phyloP scores from a whole-genome alignment of 371 early-diverging fungal species.

The Zancudomyces culisetae region DNA sequence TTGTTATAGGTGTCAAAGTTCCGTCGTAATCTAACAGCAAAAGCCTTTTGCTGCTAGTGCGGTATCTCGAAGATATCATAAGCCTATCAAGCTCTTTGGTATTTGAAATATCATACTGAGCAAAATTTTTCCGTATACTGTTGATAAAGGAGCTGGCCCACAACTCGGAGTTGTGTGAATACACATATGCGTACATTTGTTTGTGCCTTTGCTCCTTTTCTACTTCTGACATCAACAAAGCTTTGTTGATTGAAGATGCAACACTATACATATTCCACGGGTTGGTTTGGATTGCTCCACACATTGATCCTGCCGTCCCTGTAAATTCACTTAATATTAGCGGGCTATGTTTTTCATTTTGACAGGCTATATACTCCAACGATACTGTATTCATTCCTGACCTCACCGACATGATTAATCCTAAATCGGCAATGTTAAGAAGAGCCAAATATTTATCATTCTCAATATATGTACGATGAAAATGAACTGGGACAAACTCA shows the following conservation, averaged over 20 bases:
- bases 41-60: conserved; percentile 14
- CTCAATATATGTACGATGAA: conserved; percentile 73
- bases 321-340: conserved; percentile 87
- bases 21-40: conserved; percentile 82
- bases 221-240: conserved; percentile 45
- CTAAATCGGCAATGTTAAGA: conserved; percentile 73
- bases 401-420: conserved; percentile 76
- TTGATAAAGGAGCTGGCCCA: conserved; percentile 45
- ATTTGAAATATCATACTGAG: conserved; percentile 6
- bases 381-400: conserved; percentile 97
- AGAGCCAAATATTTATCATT: conserved; percentile 80
- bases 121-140: conserved; percentile 30
- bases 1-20: conserved; percentile 49
- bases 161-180: conserved; percentile 24
- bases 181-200: conserved; percentile 18
- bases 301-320: conserved; percentile 81
- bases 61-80: conserved; percentile 7
- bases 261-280: conserved; percentile 79
- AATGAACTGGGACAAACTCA: conserved; percentile 85
- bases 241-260: conserved; percentile 61
- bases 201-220: conserved; percentile 30
- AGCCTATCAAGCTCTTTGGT: conserved; percentile 17
- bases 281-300: conserved; percentile 69
- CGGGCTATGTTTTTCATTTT: conserved; percentile 60
- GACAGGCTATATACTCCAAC: conserved; percentile 89